Base-by-base conservation (phyloP, 2,329 filamentous ascomycete species). In the Aureobasidium namibiae region DNA sequence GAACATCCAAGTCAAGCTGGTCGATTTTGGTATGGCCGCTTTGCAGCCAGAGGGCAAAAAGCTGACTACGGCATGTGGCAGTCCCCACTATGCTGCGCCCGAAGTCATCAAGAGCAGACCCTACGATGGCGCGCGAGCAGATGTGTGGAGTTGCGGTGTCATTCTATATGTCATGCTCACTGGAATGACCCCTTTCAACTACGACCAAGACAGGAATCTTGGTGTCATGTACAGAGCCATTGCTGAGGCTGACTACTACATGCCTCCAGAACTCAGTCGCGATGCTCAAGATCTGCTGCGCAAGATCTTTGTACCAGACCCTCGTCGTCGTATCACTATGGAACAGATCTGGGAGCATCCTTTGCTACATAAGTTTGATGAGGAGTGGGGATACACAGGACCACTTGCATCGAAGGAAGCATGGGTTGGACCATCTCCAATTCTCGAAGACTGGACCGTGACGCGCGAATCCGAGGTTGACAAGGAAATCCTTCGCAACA, bases 21-120 rank as follows among this genome's bases (percentile, higher is more conserved):
- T 92, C 54, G 94, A 99, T 72, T 99, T 99, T 72, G 92, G 94
- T 42, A 96, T 99, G 92, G 94, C 94, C 45, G 92, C 92, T 3
- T 79, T 97, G 42, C 92, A 97, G 71, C 89, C 89, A 3, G 81
- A 84, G 24, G 87, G 85, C 9, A 86, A 90, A 64, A 86, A 86
- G 69, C 81, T 99, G 29, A 88, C 84, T 60, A 97, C 94, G 0
- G 90, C 92, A 4, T 99, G 94, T 67, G 94, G 94, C 21, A 97
- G 94, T 63, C 94, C 94, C 23, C 94, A 97, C 73, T 99, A 99
- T 68, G 92, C 92, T 18, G 92, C 94, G 0, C 94, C 94, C 0
- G 94, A 99, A 71, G 84, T 99, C 34, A 87, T 96, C 62, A 84
- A 84, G 64, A 87, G 86, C 41, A 80, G 80, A 36, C 82, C 82